Evolutionary conservation across 805 yeast species (phyloP), one percentile per base, ranked within the genome.

Genomic region (Wickerhamomyces tratensis): DNA sequence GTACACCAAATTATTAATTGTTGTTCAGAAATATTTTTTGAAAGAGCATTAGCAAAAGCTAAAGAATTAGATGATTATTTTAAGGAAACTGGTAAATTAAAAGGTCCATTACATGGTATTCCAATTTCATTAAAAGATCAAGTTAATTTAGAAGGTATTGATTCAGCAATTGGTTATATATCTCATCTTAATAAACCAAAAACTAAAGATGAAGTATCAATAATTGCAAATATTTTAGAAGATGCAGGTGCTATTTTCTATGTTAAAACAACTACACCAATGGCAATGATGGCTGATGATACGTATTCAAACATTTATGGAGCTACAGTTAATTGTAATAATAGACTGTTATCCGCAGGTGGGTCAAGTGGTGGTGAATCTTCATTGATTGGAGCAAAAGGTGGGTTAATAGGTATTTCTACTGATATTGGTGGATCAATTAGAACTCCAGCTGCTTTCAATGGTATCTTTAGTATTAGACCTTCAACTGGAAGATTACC

Each of bases 41-140:
- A 72, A 15, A 69, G 71, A 42, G 86, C 83, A 9, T 61, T 79
- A 46, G 61, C 62, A 42, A 65, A 71, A 39, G 85, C 85, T 10
- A 54, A 65, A 45, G 60, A 52, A 42, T 64, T 77, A 49, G 86
- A 79, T 52, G 72, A 63, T 10, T 66, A 68, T 49, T 72, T 46
- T 42, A 53, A 54, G 44, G 50, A 63, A 37, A 56, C 68, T 37
- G 80, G 79, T n/a, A 68, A 71, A 49, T 57, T 59, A 71, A 3
- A 54, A 35, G 85, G 85, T 33, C 79, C 81, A 2, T 67, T 79
- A 40, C 86, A 79, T 50, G 86, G 86, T 1, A 56, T 79, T 25
- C 86, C 86, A 4, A 59, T 79, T 30, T 75, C 82, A 0, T 63
- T 78, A 43, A 79, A 79, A 46, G 79, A 51, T 38, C 55, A 51